phyloP scores from a whole-genome alignment of 495 filamentous ascomycete species.

The Poronia punctata region DNA sequence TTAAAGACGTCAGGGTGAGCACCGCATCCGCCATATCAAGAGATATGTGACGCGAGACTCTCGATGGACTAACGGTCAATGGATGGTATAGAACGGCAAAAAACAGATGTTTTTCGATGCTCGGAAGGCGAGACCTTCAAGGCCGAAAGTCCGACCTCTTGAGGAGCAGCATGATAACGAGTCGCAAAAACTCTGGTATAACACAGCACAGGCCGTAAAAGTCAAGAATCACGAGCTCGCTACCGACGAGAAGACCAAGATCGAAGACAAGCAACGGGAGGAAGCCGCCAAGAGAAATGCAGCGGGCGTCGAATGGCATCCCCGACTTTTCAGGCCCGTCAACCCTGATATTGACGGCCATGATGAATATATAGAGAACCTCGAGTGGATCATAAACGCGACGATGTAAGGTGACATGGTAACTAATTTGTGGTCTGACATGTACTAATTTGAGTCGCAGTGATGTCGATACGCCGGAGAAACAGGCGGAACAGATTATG shows the following conservation, averaged over 20 bases:
- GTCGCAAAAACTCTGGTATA: constrained; percentile 79
- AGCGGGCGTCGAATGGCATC: constrained; percentile 84
- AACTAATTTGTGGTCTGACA: background rate
- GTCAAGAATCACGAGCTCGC: constrained; percentile 79
- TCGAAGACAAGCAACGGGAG: constrained; percentile 85
- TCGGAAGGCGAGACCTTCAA: constrained; percentile 62
- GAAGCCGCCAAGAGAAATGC: constrained; percentile 77
- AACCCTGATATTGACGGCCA: constrained; percentile 62
- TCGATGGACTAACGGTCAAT: background rate
- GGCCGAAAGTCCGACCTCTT: constrained; percentile 67
- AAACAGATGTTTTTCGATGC: constrained; percentile 90
- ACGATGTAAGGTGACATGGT: constrained; percentile 55
- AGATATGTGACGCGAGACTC: background rate
- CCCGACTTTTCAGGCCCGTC: constrained; percentile 72
- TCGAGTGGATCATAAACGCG: constrained; percentile 94
- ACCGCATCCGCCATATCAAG: too few relatives aligned
- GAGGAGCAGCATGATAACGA: constrained; percentile 87
- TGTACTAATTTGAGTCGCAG: constrained; percentile 24
- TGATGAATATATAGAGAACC: constrained; percentile 75
- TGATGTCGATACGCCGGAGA: constrained; percentile 62
- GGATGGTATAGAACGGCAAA: constrained; percentile 64
- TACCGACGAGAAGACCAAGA: constrained; percentile 90
- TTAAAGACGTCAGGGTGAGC: constrained; percentile 73
- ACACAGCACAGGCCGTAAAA: constrained; percentile 71
- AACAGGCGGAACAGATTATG: constrained; percentile 77